Evolutionary conservation across 75 land plant genomes (phyloP).

Genomic region (Chamaecyparis obtusa): DNA sequence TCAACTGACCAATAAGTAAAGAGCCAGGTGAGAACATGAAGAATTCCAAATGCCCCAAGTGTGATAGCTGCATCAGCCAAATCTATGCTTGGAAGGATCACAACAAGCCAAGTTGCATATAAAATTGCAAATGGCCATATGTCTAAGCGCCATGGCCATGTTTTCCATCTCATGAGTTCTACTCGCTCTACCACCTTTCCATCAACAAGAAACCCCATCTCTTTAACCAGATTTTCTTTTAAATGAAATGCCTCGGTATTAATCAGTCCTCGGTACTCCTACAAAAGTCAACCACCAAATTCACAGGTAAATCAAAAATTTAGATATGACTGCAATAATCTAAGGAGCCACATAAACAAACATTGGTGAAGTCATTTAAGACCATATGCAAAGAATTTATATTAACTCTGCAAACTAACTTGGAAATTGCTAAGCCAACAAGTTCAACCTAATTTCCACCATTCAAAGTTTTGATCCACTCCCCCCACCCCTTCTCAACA

Average conservation of each 20-base stretch:
- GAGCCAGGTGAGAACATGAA: constrained; percentile 75
- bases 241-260: neutral
- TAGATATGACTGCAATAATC: neutral
- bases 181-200: constrained; percentile 81
- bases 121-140: constrained; percentile 88
- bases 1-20: constrained; percentile 96
- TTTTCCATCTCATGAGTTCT: constrained; percentile 72
- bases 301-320: neutral
- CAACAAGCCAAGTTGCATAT: constrained; percentile 55
- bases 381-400: neutral
- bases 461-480: neutral
- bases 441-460: neutral
- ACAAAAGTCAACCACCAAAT: neutral
- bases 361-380: neutral
- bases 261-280: neutral
- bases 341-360: neutral
- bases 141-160: constrained; percentile 74
- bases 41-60: constrained; percentile 46
- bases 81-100: constrained; percentile 62
- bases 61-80: constrained; percentile 70
- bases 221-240: neutral
- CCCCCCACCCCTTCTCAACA: too few species aligned
- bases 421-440: neutral
- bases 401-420: neutral
- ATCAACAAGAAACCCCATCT: constrained; percentile 62